Evolutionary conservation across 2,329 filamentous ascomycete genomes (phyloP), one percentile per base, ranked within the genome.

Genomic region (Claviceps sp.): DNA sequence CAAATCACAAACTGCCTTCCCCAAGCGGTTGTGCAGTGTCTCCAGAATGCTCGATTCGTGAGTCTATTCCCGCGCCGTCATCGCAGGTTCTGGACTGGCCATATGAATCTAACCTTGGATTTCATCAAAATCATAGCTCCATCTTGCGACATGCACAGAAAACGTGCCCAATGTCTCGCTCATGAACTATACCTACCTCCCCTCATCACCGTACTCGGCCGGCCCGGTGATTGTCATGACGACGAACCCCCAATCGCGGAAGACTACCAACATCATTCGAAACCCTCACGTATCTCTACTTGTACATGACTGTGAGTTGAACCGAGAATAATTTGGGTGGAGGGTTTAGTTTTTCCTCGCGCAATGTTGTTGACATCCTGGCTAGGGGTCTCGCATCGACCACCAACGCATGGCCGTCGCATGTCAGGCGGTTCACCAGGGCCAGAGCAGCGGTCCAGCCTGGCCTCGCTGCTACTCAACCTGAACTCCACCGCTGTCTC

Each of bases 151-250:
- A 52, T 94, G 87, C 67, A 82, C 82, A 60, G 77, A 85, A 59
- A 85, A 93, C 62, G 75, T 82, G 57, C 93, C 93, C 9, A 89
- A 97, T 67, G 88, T 97, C 58, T 94, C 89, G 40, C 81, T 98
- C 58, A 98, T 98, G 93, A 96, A 95, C 74, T 97, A 97, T 74
- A 97, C 93, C 63, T 97, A 96, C 71, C 85, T 98, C 22, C 85
- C 89, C 41, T 82, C 77, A 5, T 87, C 86, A 16, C 83, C 82
- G 41, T 85, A 82, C 67, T 77, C 79, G 41, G 64, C 76, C 49
- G 70, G 72, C n/a, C 84, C 89, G n/a, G 85, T 89, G 57, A 94
- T 97, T 64, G 85, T 97, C 75, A 90, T 91, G 86, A 97, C 93
- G 52, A 94, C 86, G 46, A 89, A 89, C 60, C 81, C 84, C 1